Evolutionary conservation across 768 basidiomycete genomes (phyloP).

Genomic region (Sutorius australiensis): DNA sequence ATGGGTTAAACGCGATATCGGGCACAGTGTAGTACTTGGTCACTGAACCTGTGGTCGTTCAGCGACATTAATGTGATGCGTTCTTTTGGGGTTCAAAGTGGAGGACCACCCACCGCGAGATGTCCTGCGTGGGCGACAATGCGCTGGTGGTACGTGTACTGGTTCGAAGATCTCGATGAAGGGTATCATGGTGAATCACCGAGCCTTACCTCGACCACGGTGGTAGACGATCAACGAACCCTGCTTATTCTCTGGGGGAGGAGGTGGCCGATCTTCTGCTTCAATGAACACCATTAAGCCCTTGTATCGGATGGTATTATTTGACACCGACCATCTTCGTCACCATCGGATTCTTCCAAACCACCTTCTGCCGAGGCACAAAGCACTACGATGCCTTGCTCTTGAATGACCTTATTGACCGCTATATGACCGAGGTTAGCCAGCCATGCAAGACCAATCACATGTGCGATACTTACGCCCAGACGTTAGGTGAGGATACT

Average conservation of each 20-base stretch:
- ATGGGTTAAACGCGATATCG: constrained; percentile 53
- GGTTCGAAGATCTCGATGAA: constrained; percentile 1
- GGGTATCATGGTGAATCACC: not conserved
- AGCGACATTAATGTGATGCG: not conserved
- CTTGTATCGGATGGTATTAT: constrained; percentile 15
- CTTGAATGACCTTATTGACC: constrained; percentile 51
- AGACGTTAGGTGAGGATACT: constrained; percentile 44
- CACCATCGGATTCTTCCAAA: constrained; percentile 30
- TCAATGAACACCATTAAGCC: not conserved
- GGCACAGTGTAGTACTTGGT: constrained; percentile 52
- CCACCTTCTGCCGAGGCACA: constrained; percentile 49
- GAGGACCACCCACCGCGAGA: constrained; percentile 14
- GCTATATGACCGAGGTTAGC: constrained; percentile 32
- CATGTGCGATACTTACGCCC: constrained; percentile 29
- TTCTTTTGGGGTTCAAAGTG: not conserved
- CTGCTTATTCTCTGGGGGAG: constrained; percentile 43
- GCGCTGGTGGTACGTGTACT: constrained; percentile 20
- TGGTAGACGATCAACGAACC: constrained; percentile 46
- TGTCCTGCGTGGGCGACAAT: constrained; percentile 18
- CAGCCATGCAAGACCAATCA: not conserved
- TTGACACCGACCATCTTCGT: constrained; percentile 20
- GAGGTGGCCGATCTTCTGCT: constrained; percentile 21
- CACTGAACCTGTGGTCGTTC: constrained; percentile 10
- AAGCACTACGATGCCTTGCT: constrained; percentile 38
- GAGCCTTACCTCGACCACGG: constrained; percentile 25